Base-by-base conservation (phyloP, 352 stramenopile species). In the Globisporangium irregulare region DNA sequence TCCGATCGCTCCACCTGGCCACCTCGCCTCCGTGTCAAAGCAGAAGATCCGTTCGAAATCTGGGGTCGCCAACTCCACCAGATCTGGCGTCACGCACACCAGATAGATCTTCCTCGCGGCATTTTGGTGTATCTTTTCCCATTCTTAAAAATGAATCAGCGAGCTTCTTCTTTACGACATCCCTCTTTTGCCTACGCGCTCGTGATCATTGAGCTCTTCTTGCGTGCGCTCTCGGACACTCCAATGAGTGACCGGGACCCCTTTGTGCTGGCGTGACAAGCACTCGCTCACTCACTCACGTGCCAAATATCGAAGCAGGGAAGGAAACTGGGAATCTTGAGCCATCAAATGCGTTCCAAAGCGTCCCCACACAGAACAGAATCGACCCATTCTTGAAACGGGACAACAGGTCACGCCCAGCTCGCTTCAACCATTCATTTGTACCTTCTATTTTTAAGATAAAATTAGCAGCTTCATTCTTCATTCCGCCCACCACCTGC, bases 401-500 rank as follows among this genome's bases (percentile, higher is more conserved):
- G 36, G 10, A 41, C 50, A 29, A 34, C 59, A 53, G 15, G 36
- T 15, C 36, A n/a, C 58, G 51, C 32, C 58, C 36, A 24, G 10
- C 59, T 24, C 59, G 41, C 59, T 65, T 41, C 60, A 50, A 50
- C 60, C 60, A 66, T 50, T 25, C 59, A 56, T 64, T 55, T 9
- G 4, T 18, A 20, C 43, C 46, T 64, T 56, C 14, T 12, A 36
- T 59, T 32, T 29, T n/a, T 27, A n/a, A 43, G 25, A 20, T 43
- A 8, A n/a, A 58, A 18, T 14, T 14, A 57, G 29, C 22, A 7
- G 1, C 22, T 14, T 18, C 41, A 18, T n/a, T 15, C 3, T 64
- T 55, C 24, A 3, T 58, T 65, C 41, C 59, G 59, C 59, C 59
- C 27, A 43, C 9, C 54, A 43, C 59, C 43, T 32, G 15, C n/a